Base-by-base conservation (phyloP, 164 flowering plant genomes). In the Nymphaea thermarum region DNA sequence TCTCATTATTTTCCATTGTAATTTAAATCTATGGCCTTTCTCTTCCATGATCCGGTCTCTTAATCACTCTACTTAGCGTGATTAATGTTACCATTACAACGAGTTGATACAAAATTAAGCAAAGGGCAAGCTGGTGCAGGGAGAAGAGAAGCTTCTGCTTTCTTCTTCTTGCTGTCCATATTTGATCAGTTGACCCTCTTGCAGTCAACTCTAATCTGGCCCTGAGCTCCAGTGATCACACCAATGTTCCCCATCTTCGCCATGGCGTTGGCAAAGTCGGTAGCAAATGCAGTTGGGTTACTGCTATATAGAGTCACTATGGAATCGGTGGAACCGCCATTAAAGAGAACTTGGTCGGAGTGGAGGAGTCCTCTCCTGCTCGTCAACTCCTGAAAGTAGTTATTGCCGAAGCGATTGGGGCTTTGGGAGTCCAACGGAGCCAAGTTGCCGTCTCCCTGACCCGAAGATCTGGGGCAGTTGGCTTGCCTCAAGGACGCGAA, bases 291-390 rank as follows among this genome's bases (percentile, higher is more conserved):
- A 43, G 65, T 61, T 17, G 71, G 42, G 25, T 75, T 73, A 43
- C 72, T 51, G 62, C 75, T 75, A 43, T 77, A 75, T 2, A 66
- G 70, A 45, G 14, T 68, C 14, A 75, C 77, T 12, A 77, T 55
- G 45, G 70, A 75, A 70, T 77, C 80, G 36, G 70, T 66, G 4
- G 76, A 70, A 2, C 77, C 80, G 2, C 77, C 80, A 67, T 75
- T 78, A 62, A 68, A 75, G 65, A 78, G 80, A 65, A 69, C 76
- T 66, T 78, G 80, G 62, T 78, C 78, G 11, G 78, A 75, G 67
- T 67, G 73, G 17, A 77, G 41, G 60, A 78, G 60, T 6, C 80
- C 80, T 64, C 80, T 75, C 66, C 76, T 75, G 67, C 43, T 68
- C 7, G 59, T 3, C 10, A 78, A 77, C 41, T 68, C 70, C 47